Percentiles rank a stretch among this genome's conserved stretches.
These are phyloP conservation scores for Tricholoma matsutake DNA, from an alignment of 768 basidiomycete genomes.

Conservation along the genomic window DNA sequence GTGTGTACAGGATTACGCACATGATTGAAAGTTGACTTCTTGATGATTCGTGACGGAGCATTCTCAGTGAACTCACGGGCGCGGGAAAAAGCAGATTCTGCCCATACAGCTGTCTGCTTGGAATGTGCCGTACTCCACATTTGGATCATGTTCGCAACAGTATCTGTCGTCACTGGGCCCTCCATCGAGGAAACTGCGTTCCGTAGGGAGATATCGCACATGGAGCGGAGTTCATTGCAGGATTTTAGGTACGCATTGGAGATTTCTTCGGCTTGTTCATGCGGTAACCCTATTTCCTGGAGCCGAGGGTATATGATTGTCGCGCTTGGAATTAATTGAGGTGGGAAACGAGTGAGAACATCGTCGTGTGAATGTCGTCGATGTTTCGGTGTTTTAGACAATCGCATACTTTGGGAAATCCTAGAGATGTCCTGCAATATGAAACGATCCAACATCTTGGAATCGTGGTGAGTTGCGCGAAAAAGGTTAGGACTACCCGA, in stretches of 20 bases:
- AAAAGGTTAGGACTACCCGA: no score
- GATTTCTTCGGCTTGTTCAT: background rate
- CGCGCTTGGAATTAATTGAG: background rate
- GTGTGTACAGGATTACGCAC: constrained; percentile 7
- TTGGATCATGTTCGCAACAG: background rate
- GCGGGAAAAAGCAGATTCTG: constrained; percentile 1
- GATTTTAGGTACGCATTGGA: constrained; percentile 6
- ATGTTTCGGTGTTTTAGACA: no score
- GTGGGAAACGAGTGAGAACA: background rate
- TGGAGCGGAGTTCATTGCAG: background rate
- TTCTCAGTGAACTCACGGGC: no score
- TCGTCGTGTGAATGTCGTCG: background rate
- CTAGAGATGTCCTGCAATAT: background rate
- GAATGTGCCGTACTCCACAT: background rate
- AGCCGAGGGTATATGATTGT: constrained; percentile 1
- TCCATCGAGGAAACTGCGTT: no score
- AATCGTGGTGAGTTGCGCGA: background rate
- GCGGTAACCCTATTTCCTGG: background rate
- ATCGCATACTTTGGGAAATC: background rate
- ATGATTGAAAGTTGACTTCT: constrained; percentile 20
- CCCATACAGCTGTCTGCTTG: constrained; percentile 4
- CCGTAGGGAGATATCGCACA: constrained; percentile 5
- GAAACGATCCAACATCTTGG: background rate
- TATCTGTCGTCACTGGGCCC: no score
- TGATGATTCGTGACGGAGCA: no score